These are phyloP conservation scores for Triticum aestivum DNA, from an alignment of 176 grass and related monocot species.

Conservation along the genomic window DNA sequence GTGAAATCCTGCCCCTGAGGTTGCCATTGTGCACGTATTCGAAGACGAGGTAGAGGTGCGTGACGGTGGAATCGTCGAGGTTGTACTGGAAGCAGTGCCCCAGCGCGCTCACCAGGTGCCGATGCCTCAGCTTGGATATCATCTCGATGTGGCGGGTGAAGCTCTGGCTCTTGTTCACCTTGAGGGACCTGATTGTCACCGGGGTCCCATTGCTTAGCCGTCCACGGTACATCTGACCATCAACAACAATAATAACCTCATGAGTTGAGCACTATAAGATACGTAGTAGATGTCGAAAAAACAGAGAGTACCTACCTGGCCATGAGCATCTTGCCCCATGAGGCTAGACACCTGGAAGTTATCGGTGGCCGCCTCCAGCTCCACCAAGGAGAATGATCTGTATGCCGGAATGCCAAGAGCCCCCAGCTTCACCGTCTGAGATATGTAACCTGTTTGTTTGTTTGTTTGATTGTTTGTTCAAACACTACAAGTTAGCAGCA, in stretches of 20 bases:
- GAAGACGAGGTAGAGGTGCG: constrained; percentile 64
- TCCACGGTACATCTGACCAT: constrained; percentile 63
- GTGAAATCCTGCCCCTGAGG: constrained; percentile 69
- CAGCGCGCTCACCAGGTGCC: constrained; percentile 73
- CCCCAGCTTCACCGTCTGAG: constrained; percentile 64
- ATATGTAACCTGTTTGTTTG: constrained; percentile 58
- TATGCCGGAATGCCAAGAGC: constrained; percentile 70
- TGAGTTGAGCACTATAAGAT: too few species aligned
- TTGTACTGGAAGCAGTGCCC: constrained; percentile 75
- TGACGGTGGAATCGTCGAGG: constrained; percentile 54
- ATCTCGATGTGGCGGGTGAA: constrained; percentile 73
- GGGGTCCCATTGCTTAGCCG: constrained; percentile 54
- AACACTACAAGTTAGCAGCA: too few species aligned
- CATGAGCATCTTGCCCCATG: constrained; percentile 61
- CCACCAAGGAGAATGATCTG: constrained; percentile 67
- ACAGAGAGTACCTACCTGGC: constrained; percentile 46
- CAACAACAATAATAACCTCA: too few species aligned
- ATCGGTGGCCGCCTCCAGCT: constrained; percentile 78
- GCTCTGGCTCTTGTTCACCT: constrained; percentile 60
- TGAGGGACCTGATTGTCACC: constrained; percentile 60
- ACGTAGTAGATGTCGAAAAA: too few species aligned
- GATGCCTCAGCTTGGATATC: constrained; percentile 76
- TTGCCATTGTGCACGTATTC: constrained; percentile 77
- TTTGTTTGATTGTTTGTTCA: background rate
- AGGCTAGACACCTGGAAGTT: constrained; percentile 61